Percentiles rank a stretch among this genome's conserved stretches.
These are phyloP conservation scores for Chimonanthus praecox DNA, from an alignment of 164 flowering plant genomes.

Conservation along the genomic window DNA sequence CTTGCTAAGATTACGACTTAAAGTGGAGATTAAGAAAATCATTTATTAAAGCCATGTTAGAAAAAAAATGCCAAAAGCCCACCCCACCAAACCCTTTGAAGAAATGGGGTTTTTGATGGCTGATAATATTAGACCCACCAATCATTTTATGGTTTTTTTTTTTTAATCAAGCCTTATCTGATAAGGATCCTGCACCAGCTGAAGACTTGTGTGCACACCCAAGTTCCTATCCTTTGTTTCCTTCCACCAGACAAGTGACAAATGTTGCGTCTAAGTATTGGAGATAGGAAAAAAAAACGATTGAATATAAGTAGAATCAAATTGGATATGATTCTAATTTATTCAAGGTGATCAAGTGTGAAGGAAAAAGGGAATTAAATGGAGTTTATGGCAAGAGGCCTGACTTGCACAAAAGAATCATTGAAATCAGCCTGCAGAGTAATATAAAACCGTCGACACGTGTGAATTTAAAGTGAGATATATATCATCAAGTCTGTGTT, in stretches of 20 bases:
- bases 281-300: too few species aligned
- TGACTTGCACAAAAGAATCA: too few species aligned
- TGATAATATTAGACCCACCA: constrained; percentile 11
- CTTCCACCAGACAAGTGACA: constrained; percentile 3
- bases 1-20: background rate
- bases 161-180: constrained; percentile 1
- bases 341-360: too few species aligned
- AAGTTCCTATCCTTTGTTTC: constrained; percentile 8
- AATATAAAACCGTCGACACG: too few species aligned
- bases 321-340: too few species aligned
- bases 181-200: constrained; percentile 10
- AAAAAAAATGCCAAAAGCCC: background rate
- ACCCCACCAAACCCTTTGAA: constrained; percentile 9
- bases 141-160: background rate
- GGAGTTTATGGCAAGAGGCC: too few species aligned
- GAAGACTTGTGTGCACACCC: constrained; percentile 7
- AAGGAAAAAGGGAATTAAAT: too few species aligned
- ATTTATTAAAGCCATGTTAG: background rate
- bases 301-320: too few species aligned
- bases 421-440: too few species aligned
- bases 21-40: background rate
- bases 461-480: too few species aligned
- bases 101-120: constrained; percentile 9
- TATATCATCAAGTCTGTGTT: too few species aligned
- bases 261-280: too few species aligned